Evolutionary conservation across 805 yeast species (phyloP).

Genomic region (Candida anglica): DNA sequence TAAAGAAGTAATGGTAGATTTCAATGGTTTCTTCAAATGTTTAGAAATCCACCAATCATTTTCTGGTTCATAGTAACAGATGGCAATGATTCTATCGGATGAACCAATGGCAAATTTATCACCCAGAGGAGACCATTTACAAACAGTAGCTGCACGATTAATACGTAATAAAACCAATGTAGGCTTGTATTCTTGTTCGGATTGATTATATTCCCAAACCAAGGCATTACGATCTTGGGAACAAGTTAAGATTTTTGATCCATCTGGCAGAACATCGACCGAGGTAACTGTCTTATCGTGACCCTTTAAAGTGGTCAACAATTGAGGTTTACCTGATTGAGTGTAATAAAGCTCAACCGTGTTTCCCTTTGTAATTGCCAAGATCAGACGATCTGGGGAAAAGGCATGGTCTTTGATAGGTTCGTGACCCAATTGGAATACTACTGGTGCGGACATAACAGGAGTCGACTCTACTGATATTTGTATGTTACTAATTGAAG

Average conservation of each 20-base stretch:
- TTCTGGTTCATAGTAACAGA: slow-evolving; percentile 92
- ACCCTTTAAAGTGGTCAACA: slow-evolving; percentile 65
- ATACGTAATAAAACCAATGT: slow-evolving; percentile 89
- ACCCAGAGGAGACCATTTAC: slow-evolving; percentile 95
- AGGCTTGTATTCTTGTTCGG: slow-evolving; percentile 65
- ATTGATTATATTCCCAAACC: slow-evolving; percentile 78
- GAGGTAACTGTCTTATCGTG: slow-evolving; percentile 95
- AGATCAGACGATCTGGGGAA: slow-evolving; percentile 54
- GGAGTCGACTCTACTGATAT: slow-evolving; percentile 24
- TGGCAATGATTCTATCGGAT: slow-evolving; percentile 89
- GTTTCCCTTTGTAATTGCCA: slow-evolving; percentile 82
- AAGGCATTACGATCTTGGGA: slow-evolving; percentile 97
- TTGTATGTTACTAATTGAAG: no score
- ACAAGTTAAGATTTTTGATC: slow-evolving; percentile 84
- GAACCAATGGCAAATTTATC: slow-evolving; percentile 95
- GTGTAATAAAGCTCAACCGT: slow-evolving; percentile 71
- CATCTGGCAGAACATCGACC: slow-evolving; percentile 83
- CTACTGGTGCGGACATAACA: slow-evolving; percentile 28
- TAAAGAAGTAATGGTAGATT: slow-evolving; percentile 76
- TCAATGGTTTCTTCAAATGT: slow-evolving; percentile 92
- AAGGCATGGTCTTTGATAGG: slow-evolving; percentile 93
- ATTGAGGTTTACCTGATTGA: slow-evolving; percentile 46
- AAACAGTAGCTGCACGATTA: slow-evolving; percentile 92
- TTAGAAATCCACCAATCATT: slow-evolving; percentile 99
- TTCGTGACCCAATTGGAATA: slow-evolving; percentile 68